Evolutionary conservation across 148 eudicot species (phyloP).

Genomic region (Silene uniflora): DNA sequence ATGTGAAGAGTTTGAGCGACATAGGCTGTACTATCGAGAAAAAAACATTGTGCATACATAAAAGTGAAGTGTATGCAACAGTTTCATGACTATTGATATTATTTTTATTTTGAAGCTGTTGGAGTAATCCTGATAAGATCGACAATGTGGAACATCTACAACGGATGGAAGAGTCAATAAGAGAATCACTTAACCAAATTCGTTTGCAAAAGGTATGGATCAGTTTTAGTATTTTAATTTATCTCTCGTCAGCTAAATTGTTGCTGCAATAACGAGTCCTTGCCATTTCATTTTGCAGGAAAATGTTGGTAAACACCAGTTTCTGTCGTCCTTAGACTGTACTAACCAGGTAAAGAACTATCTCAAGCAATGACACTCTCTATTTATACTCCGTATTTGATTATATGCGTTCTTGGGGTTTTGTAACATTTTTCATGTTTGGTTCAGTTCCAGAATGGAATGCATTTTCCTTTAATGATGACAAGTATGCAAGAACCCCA

Average conservation of each 20-base stretch:
- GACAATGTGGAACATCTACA: slow-evolving; percentile 69
- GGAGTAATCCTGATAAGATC: slow-evolving; percentile 81
- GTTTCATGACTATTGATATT: not conserved
- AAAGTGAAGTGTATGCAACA: not conserved
- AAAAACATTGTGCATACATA: too few species aligned
- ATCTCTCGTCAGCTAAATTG: not conserved
- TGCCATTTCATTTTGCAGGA: slow-evolving; percentile 42
- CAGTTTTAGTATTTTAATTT: not conserved
- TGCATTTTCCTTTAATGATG: slow-evolving; percentile 64
- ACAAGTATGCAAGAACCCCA: slow-evolving; percentile 53
- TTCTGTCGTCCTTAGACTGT: slow-evolving; percentile 68
- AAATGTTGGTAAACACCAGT: slow-evolving; percentile 44
- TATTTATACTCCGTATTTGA: not conserved
- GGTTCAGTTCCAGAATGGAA: slow-evolving; percentile 60
- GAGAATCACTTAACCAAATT: slow-evolving; percentile 59
- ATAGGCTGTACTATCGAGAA: not conserved
- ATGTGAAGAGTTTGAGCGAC: not conserved
- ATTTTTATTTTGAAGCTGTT: slow-evolving; percentile 47
- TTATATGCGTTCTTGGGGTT: slow-evolving; percentile 9
- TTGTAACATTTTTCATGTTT: not conserved
- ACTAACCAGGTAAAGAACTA: slow-evolving; percentile 49
- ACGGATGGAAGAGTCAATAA: slow-evolving; percentile 80
- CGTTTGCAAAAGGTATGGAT: slow-evolving; percentile 69
- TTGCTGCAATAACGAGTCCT: not conserved
- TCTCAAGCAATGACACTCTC: not conserved